Base-by-base conservation (phyloP, 2,329 filamentous ascomycete genomes). In the Neofusicoccum ribis region DNA sequence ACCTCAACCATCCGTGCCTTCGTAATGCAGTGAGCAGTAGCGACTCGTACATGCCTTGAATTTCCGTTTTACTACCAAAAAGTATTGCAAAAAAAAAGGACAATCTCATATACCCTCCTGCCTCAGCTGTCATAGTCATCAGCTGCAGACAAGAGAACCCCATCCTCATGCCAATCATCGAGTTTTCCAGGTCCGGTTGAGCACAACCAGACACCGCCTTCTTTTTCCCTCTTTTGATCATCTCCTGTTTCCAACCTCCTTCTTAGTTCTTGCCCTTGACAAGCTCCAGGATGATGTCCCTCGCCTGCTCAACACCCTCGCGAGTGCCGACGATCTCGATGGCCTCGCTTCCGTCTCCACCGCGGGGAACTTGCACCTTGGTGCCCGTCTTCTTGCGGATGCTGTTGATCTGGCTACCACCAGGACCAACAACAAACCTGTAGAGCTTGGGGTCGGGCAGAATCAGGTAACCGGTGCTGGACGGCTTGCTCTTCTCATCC, bases 381-480 rank as follows among this genome's bases (percentile, higher is more conserved):
- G 93, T 97, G 64, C 91, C 91, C 60, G 93, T 97, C 82, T 95
- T 88, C 81, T 92, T 92, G 71, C 95, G 89, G 76, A 99, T 97
- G 47, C 88, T 83, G 80, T 97, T 97, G 77, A 99, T 96, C 79
- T 94, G 94, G 77, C 88, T 91, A 66, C 95, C 95, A 66, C 90
- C 91, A 69, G 90, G 89, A 4, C 95, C 95, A 70, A 99, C 93
- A 56, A 99, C 91, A 69, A 91, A 91, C 68, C 94, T 88, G 83
- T 97, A 97, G 52, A 92, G 92, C 71, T 87, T 88, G 11, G 95
- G 92, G 75, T 99, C 94, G 0, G 94, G 91, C 44, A 99, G 85
- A 69, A 95, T 89, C 41, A 99, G 86, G 78, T 96, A 97, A 5
- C 95, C 95, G 0, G 89, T 92, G 4, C 89, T 87, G 51, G 84